Evolutionary conservation across 2,329 filamentous ascomycete genomes (phyloP).

Genomic region (Cordyceps militaris): DNA sequence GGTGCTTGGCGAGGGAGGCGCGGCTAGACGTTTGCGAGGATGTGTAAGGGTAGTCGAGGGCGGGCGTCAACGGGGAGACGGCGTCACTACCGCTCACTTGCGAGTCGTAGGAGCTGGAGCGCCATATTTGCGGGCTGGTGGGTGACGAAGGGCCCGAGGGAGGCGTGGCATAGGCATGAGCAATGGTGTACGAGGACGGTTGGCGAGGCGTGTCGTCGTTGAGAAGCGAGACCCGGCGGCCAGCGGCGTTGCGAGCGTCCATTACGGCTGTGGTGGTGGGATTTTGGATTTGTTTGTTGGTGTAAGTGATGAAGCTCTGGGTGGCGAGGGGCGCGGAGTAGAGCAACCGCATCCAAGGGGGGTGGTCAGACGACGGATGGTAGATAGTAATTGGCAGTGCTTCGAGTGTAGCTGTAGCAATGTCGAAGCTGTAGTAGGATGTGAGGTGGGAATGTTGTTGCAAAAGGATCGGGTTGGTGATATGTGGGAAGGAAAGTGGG

Average conservation of each 20-base stretch:
- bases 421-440: background rate
- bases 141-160: constrained; percentile 39
- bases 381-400: background rate
- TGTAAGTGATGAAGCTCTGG: background rate
- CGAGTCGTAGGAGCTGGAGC: constrained; percentile 56
- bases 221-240: constrained; percentile 52
- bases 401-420: background rate
- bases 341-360: background rate
- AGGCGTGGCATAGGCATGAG: constrained; percentile 27
- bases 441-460: background rate
- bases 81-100: constrained; percentile 44
- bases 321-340: background rate
- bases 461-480: background rate
- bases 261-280: constrained; percentile 27
- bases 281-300: background rate
- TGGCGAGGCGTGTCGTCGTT: constrained; percentile 45
- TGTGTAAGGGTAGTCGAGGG: constrained; percentile 34
- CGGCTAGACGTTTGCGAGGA: constrained; percentile 26
- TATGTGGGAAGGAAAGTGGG: background rate
- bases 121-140: constrained; percentile 49
- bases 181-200: constrained; percentile 28
- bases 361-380: background rate
- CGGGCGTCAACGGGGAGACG: constrained; percentile 49
- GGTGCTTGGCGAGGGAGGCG: constrained; percentile 32
- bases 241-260: constrained; percentile 49